Evolutionary conservation across 257 asterid genomes (phyloP), one percentile per base, ranked within the genome.

Genomic region (Nemophila menziesii): DNA sequence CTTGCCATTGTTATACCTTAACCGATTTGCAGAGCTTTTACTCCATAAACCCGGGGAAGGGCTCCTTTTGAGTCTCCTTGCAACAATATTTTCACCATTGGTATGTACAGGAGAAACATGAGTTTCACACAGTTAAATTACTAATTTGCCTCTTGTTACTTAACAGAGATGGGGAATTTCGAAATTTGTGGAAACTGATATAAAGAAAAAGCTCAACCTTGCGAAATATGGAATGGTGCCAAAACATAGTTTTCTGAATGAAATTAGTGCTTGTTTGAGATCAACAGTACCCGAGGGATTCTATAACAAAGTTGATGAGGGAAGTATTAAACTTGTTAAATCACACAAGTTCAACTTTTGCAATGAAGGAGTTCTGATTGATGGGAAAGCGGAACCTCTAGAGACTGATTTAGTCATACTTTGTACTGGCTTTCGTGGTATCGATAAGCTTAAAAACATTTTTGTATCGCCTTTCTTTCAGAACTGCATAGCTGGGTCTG

Each of bases 11-110:
- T 49, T 75, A 5, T 67, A 64, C 54, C 54, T 19, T 3, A 71
- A 54, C 56, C 59, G 86, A 6, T 69, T 76, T 55, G 54, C 78
- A 0, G 65, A 69, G 70, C 62, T 72, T 23, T 50, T 63, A 57
- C 22, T 76, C 37, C 86, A 77, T 39, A 69, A 72, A 42, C 80
- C 77, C 11, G 62, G 61, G 1, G 56, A 71, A 72, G 65, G 76
- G 16, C 33, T 61, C 46, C 64, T 72, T 27, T 20, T 52, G n/a
- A 39, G 47, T 46, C 60, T 76, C 67, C 41, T 69, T 0, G 85
- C 80, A 5, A 57, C 66, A 3, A 1, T 54, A 5, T 61, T 77
- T 33, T 66, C 72, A 9, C 82, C 79, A 16, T 17, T 77, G 77
- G 87, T 73, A 64, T 26, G 33, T n/a, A 1, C 2, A n/a, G 16